These are phyloP conservation scores for Agarophyton chilense DNA, from an alignment of 23 red algal genomes.

Conservation along the genomic window DNA sequence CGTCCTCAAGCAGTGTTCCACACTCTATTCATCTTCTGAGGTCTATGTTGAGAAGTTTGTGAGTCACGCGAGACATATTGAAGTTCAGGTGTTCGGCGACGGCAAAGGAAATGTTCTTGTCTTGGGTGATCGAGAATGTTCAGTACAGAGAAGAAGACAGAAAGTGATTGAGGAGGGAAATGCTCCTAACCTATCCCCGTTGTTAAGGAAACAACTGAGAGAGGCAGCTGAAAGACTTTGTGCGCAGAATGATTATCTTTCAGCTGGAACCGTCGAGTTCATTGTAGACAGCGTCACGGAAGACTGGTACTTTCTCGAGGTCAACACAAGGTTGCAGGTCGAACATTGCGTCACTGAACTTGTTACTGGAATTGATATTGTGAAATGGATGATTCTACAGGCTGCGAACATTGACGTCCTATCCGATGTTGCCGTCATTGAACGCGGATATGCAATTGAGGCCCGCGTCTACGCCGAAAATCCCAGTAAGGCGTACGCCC, in stretches of 20 bases:
- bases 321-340: slow-evolving; percentile 93
- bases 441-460: slow-evolving; percentile 78
- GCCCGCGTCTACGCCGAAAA: slow-evolving; percentile 88
- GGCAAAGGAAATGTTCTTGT: slow-evolving; percentile 63
- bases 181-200: slow-evolving; percentile 54
- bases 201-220: slow-evolving; percentile 44
- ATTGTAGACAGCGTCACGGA: slow-evolving; percentile 60
- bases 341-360: slow-evolving; percentile 81
- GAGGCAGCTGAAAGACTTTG: slow-evolving; percentile 67
- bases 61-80: slow-evolving; percentile 79
- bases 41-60: slow-evolving; percentile 86
- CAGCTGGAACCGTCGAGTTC: slow-evolving; percentile 98
- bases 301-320: slow-evolving; percentile 90
- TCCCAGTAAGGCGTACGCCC: slow-evolving; percentile 52
- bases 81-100: slow-evolving; percentile 96
- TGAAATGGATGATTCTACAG: slow-evolving; percentile 67
- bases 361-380: slow-evolving; percentile 90
- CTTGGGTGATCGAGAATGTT: slow-evolving; percentile 91
- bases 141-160: slow-evolving; percentile 90
- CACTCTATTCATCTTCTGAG: slow-evolving; percentile 64
- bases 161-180: slow-evolving; percentile 97
- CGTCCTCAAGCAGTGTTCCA: slow-evolving; percentile 36
- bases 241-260: slow-evolving; percentile 55
- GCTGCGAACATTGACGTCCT: slow-evolving; percentile 56
- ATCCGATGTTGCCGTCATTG: slow-evolving; percentile 47